Conservation (phyloP, 2,329 filamentous ascomycete genomes). For the Chaetomium strumarium region DNA sequence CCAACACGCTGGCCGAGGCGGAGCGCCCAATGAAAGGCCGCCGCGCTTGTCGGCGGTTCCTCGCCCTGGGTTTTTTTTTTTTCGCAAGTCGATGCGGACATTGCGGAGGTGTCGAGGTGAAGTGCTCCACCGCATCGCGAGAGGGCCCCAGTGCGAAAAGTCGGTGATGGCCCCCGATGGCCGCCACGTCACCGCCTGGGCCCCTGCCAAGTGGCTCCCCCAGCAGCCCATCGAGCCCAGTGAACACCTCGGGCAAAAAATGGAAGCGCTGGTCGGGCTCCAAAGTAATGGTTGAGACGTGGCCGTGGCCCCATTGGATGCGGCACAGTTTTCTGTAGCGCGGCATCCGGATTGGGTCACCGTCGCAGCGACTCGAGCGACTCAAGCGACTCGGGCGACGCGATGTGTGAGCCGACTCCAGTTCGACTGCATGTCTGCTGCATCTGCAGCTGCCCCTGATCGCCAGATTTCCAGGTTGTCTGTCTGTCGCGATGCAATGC, state of each 20-base stretch:
- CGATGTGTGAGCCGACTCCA: no score
- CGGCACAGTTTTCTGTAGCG: slow-evolving; percentile 5
- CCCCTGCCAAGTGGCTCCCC: slow-evolving; percentile 11
- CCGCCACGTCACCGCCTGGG: slow-evolving; percentile 13
- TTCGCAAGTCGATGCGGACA: not conserved
- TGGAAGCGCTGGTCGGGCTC: slow-evolving; percentile 14
- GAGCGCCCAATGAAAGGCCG: slow-evolving; percentile 5
- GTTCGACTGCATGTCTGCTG: not conserved
- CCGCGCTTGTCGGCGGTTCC: slow-evolving; percentile 7
- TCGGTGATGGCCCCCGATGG: slow-evolving; percentile 9
- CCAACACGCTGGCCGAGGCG: not conserved
- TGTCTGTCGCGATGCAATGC: not conserved
- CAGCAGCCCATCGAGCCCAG: not conserved
- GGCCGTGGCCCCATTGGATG: slow-evolving; percentile 8
- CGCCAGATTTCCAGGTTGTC: not conserved
- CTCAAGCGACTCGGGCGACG: no score
- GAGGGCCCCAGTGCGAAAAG: slow-evolving; percentile 6
- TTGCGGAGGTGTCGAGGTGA: no score
- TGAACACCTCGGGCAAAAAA: not conserved
- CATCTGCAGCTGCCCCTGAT: not conserved
- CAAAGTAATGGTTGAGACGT: slow-evolving; percentile 9
- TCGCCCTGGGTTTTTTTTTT: not conserved
- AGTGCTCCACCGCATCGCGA: slow-evolving; percentile 6
- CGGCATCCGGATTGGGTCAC: slow-evolving; percentile 11
- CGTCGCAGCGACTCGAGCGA: no score